Percentiles rank a stretch among this genome's conserved stretches.
Evolutionary conservation across 352 stramenopile species (phyloP).

Genomic region (Globisporangium paddicum): DNA sequence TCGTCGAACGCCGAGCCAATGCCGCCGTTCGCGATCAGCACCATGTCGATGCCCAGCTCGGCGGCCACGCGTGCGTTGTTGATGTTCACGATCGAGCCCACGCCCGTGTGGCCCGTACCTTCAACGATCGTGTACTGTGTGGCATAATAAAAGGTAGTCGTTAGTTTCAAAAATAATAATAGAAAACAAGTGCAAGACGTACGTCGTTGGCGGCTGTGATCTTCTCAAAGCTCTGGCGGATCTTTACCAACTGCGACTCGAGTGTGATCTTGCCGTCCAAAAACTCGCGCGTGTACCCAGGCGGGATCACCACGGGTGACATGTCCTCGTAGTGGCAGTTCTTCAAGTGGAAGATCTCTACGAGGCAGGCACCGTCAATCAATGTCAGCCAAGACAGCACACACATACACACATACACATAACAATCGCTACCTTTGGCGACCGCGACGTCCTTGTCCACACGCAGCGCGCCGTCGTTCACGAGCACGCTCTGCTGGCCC

Average conservation of each 20-base stretch:
- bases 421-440: slow-evolving; percentile 68
- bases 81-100: slow-evolving; percentile 95
- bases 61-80: slow-evolving; percentile 95
- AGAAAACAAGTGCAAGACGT: too few species aligned
- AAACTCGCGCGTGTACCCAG: slow-evolving; percentile 95
- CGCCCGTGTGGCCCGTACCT: slow-evolving; percentile 91
- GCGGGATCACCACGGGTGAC: slow-evolving; percentile 95
- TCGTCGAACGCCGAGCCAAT: slow-evolving; percentile 93
- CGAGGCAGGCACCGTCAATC: not conserved
- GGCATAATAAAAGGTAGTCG: not conserved
- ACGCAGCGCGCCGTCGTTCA: slow-evolving; percentile 56
- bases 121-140: slow-evolving; percentile 75
- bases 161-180: too few species aligned
- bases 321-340: slow-evolving; percentile 93
- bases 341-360: slow-evolving; percentile 93
- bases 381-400: slow-evolving; percentile 33
- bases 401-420: not conserved
- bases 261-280: slow-evolving; percentile 91
- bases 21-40: slow-evolving; percentile 95
- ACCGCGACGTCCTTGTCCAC: slow-evolving; percentile 91
- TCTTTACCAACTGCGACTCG: slow-evolving; percentile 63
- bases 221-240: slow-evolving; percentile 59
- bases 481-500: slow-evolving; percentile 88
- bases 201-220: slow-evolving; percentile 67
- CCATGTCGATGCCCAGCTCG: slow-evolving; percentile 92